Base-by-base conservation (phyloP, 345 rosid species). In the Populus euphratica region DNA sequence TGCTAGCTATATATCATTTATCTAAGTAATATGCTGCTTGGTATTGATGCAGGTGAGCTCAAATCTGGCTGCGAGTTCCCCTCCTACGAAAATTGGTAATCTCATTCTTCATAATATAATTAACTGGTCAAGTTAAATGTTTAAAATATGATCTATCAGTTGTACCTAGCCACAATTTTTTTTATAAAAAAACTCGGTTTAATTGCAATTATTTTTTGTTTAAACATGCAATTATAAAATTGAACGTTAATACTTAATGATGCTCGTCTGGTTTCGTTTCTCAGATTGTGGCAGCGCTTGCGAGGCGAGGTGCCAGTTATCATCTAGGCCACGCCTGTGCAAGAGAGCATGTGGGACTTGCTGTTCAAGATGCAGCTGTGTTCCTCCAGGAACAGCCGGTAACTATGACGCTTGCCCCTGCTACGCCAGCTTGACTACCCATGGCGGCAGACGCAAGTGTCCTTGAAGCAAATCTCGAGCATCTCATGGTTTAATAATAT, bases 341-440 rank as follows among this genome's bases (percentile, higher is more conserved):
- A 84, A 88, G 50, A 81, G 92, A 71, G 98, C 94, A 11, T 92
- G 98, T 31, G 91, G 94, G 47, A 90, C 89, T 21, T 92, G 97
- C 61, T 92, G 96, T 73, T 79, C 79, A 0, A 86, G 88, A 18
- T 94, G 98, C 91, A 87, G 77, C 78, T 92, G 97, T 36, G 94
- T 92, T 44, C 98, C 97, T 44, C 93, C 93, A 0, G 97, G 94
- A 6, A 92, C 96, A 31, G 73, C 83, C 72, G 93, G 93, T 6
- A 89, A 92, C 86, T 76, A 76, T n/a, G 89, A 90, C 5, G 86
- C 29, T 35, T 94, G 96, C 76, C 83, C 84, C 27, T 92, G 98
- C 79, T 91, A 92, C 61, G 93, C 89, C 75, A 81, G 10, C 54
- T 80, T 88, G 85, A 94, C 90, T 72, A 92, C 98, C 62, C 97